phyloP scores from a whole-genome alignment of 2,329 filamentous ascomycete species.

The Fusarium sp. region DNA sequence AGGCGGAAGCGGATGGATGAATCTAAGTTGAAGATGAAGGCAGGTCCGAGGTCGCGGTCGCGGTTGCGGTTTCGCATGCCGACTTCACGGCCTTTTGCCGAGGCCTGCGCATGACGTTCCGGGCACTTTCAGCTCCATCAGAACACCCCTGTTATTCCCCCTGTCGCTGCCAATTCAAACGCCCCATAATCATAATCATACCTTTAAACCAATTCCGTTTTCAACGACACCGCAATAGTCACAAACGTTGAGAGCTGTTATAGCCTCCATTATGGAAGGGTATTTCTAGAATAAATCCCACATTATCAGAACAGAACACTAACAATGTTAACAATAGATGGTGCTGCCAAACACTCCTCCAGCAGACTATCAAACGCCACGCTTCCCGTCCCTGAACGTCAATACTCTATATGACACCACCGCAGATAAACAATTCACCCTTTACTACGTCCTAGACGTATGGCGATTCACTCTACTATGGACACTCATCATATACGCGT shows the following conservation, averaged over 20 bases:
- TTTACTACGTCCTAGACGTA: slow-evolving; percentile 81
- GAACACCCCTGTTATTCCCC: slow-evolving; percentile 14
- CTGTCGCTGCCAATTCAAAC: slow-evolving; percentile 34
- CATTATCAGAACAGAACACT: not conserved
- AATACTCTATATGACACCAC: slow-evolving; percentile 62
- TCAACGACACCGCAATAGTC: slow-evolving; percentile 13
- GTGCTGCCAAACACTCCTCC: slow-evolving; percentile 51
- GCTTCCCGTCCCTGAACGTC: slow-evolving; percentile 87
- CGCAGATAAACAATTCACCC: slow-evolving; percentile 61
- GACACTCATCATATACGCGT: slow-evolving; percentile 82
- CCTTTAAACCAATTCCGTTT: slow-evolving; percentile 1
- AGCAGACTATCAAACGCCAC: slow-evolving; percentile 70
- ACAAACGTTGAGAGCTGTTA: slow-evolving; percentile 1
- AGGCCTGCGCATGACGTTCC: slow-evolving; percentile 44
- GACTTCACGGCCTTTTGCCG: slow-evolving; percentile 45
- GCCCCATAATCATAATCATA: slow-evolving; percentile 24
- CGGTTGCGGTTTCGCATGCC: slow-evolving; percentile 23
- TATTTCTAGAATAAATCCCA: slow-evolving; percentile 1
- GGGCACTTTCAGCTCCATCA: slow-evolving; percentile 22
- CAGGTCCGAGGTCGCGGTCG: slow-evolving; percentile 31
- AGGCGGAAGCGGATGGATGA: slow-evolving; percentile 12
- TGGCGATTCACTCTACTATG: slow-evolving; percentile 90
- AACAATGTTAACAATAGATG: slow-evolving; percentile 38
- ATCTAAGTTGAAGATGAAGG: not conserved
- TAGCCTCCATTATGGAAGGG: slow-evolving; percentile 40